Base-by-base conservation (phyloP, 768 basidiomycete genomes). In the Tricholoma saponaceum region DNA sequence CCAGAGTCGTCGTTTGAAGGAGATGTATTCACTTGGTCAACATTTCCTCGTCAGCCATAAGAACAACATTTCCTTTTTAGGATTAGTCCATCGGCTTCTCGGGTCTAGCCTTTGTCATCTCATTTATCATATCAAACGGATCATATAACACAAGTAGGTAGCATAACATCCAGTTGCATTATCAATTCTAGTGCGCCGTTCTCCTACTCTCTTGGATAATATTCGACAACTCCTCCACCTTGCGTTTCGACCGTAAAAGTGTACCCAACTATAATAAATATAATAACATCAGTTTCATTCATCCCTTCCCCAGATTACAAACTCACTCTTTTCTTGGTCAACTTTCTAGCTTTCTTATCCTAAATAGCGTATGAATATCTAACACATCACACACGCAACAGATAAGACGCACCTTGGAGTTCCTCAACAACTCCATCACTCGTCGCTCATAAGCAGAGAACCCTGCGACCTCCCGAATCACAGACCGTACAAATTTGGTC, bases 281-380 rank as follows among this genome's bases (percentile, higher is more conserved):
- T 10, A 4, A 32, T 35, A 54, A 58, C 58, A 51, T 55, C 44
- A 52, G 57, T 33, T 20, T 18, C 5, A 35, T 13, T 44, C 22
- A 57, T 9, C n/a, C 6, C 3, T 43, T 52, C 30, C 37, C 53
- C 53, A 26, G 28, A 47, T 14, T 52, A 5, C 37, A 85, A 88
- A 66, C 64, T 56, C 69, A 97, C 96, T 83, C 95, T 88, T 83
- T 96, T 98, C 88, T 99, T 99, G 67, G 95, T 95, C 82, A 98
- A 81, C 81, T 98, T 98, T 75, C 94, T 84, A 59, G 96, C 96
- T 79, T 96, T 98, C 87, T 99, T 99, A 76, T 99, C 96, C 94
- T 94, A 68, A 46, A 57, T 50, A 13, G 14, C 49, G 8, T 33
- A 25, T 62, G 33, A 52, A 41, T n/a, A 47, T 18, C 1, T 32